Evolutionary conservation across 306 rosid genomes (phyloP).

Genomic region (Psophocarpus tetragonolobus): DNA sequence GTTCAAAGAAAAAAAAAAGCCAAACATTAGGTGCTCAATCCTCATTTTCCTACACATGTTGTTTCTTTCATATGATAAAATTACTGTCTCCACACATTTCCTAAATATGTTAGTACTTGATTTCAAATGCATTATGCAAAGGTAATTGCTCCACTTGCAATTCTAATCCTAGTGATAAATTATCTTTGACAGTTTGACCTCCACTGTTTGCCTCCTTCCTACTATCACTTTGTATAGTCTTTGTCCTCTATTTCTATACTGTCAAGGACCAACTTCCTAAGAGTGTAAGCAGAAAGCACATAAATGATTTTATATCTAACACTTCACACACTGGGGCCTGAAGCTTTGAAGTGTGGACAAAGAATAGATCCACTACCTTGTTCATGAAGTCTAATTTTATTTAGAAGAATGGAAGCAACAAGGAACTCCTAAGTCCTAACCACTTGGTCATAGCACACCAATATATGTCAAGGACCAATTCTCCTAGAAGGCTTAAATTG

Average conservation of each 20-base stretch:
- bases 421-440: neutral
- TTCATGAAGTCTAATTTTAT: neutral
- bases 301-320: neutral
- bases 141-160: neutral
- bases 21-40: slow-evolving; percentile 2
- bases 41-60: neutral
- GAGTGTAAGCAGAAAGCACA: neutral
- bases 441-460: neutral
- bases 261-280: slow-evolving; percentile 21
- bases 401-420: neutral
- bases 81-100: neutral
- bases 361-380: neutral
- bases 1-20: slow-evolving; percentile 24
- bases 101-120: neutral
- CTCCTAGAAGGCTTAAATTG: neutral
- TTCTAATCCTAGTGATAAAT: neutral
- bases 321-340: neutral
- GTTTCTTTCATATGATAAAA: slow-evolving; percentile 7
- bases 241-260: neutral
- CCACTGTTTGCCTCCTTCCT: neutral
- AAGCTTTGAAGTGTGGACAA: neutral
- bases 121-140: neutral
- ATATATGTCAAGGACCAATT: slow-evolving; percentile 8
- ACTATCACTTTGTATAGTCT: neutral
- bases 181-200: no score